Evolutionary conservation across 1,139 yeast species (phyloP).

Genomic region (Diutina sp.): DNA sequence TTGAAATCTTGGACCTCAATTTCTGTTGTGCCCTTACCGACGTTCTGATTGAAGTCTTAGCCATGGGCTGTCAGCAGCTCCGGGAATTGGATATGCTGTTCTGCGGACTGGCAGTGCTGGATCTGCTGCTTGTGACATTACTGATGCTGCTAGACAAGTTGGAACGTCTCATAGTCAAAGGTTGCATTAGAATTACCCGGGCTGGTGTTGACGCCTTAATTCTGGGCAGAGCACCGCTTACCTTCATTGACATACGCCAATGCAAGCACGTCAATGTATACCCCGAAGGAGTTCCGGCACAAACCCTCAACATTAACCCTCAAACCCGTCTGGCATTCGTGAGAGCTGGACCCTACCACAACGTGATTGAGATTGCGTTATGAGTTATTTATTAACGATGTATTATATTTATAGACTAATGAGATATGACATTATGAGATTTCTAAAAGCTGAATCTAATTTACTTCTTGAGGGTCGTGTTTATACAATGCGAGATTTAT

Average conservation of each 20-base stretch:
- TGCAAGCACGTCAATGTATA: slow-evolving; percentile 50
- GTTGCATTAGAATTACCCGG: slow-evolving; percentile 64
- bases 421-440: not conserved
- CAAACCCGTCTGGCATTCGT: slow-evolving; percentile 45
- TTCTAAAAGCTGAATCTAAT: too few relatives aligned
- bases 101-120: slow-evolving; percentile 74
- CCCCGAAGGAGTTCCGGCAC: slow-evolving; percentile 46
- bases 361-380: slow-evolving; percentile 42
- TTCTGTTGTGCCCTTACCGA: slow-evolving; percentile 71
- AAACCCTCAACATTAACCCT: slow-evolving; percentile 35
- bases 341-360: slow-evolving; percentile 40
- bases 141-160: slow-evolving; percentile 40
- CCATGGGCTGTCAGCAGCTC: slow-evolving; percentile 50
- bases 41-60: slow-evolving; percentile 49
- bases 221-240: slow-evolving; percentile 42
- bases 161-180: slow-evolving; percentile 39
- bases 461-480: not conserved
- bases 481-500: not conserved
- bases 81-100: slow-evolving; percentile 47
- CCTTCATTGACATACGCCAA: slow-evolving; percentile 49
- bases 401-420: slow-evolving; percentile 2
- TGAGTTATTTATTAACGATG: slow-evolving; percentile 7
- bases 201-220: slow-evolving; percentile 60
- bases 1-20: slow-evolving; percentile 46
- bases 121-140: slow-evolving; percentile 50